Evolutionary conservation across 768 basidiomycete genomes (phyloP).

Genomic region (Podaxis sp.): DNA sequence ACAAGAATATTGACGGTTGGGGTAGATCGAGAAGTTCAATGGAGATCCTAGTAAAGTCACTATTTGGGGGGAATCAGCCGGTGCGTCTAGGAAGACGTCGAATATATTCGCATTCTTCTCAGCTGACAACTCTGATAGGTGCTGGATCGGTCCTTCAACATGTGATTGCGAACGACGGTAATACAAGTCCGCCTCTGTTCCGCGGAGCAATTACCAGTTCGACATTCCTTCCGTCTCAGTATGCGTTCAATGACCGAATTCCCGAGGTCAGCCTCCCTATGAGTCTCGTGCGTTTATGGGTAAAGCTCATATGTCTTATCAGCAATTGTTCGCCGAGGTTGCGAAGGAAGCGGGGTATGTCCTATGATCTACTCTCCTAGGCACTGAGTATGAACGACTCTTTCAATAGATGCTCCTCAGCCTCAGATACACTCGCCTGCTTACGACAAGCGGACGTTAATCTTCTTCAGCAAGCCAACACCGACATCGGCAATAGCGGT

Average conservation of each 20-base stretch:
- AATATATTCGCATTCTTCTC: too few species aligned
- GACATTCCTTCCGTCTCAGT: slow-evolving; percentile 38
- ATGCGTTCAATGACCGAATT: slow-evolving; percentile 35
- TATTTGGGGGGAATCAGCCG: slow-evolving; percentile 40
- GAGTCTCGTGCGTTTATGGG: background rate
- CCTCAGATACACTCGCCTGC: slow-evolving; percentile 31
- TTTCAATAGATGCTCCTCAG: slow-evolving; percentile 28
- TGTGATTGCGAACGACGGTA: slow-evolving; percentile 39
- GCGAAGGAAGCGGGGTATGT: slow-evolving; percentile 31
- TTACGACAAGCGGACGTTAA: slow-evolving; percentile 30
- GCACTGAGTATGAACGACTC: background rate
- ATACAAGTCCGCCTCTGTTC: slow-evolving; percentile 40
- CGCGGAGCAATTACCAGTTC: slow-evolving; percentile 40
- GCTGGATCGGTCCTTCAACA: slow-evolving; percentile 49
- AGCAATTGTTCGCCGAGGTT: slow-evolving; percentile 15
- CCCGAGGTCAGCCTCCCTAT: slow-evolving; percentile 25
- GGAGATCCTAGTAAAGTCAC: slow-evolving; percentile 36
- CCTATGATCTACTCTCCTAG: too few species aligned
- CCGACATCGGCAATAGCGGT: slow-evolving; percentile 21
- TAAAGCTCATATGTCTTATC: background rate
- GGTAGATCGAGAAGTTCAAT: slow-evolving; percentile 34
- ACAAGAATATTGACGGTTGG: background rate
- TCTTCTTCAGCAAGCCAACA: slow-evolving; percentile 30
- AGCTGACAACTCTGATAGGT: slow-evolving; percentile 15
- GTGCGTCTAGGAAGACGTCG: background rate